Percentiles rank a stretch among this genome's conserved stretches.
Evolutionary conservation across 345 rosid species (phyloP).

Genomic region (Linum usitatissimum): DNA sequence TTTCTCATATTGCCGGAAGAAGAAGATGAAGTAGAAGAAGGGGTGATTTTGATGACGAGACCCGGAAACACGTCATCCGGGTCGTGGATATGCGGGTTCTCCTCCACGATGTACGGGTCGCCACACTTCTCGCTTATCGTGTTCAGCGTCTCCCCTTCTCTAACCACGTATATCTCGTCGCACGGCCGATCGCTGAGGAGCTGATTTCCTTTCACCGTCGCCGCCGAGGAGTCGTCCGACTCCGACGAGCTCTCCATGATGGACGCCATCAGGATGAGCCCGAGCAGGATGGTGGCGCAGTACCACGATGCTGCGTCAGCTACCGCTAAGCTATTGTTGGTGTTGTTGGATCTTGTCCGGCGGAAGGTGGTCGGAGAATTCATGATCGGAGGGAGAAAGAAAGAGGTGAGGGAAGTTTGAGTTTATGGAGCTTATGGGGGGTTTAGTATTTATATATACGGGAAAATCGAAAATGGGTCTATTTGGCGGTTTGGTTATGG

Average conservation of each 20-base stretch:
- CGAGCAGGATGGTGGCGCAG: slow-evolving; percentile 40
- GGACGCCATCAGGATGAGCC: slow-evolving; percentile 43
- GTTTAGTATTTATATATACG: background rate
- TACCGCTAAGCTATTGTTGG: slow-evolving; percentile 2
- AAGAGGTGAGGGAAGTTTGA: background rate
- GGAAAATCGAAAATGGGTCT: background rate
- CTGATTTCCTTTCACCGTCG: slow-evolving; percentile 33
- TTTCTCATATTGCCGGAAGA: background rate
- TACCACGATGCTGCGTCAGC: slow-evolving; percentile 54
- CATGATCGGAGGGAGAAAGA: background rate
- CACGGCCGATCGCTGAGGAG: slow-evolving; percentile 33
- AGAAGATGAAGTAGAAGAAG: slow-evolving; percentile 16
- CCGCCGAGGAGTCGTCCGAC: slow-evolving; percentile 10
- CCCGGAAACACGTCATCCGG: slow-evolving; percentile 82
- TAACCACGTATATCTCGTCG: slow-evolving; percentile 62
- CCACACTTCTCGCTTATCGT: slow-evolving; percentile 70
- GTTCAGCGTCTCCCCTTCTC: slow-evolving; percentile 74
- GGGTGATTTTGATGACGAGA: slow-evolving; percentile 59
- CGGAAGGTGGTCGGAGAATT: slow-evolving; percentile 3
- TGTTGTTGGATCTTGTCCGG: slow-evolving; percentile 10
- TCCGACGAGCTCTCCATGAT: slow-evolving; percentile 23
- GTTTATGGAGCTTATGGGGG: background rate
- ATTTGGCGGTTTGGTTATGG: too few relatives aligned
- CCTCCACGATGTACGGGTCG: slow-evolving; percentile 68
- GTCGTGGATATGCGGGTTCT: slow-evolving; percentile 73